Conservation (phyloP, 768 basidiomycete genomes). For the Scleroderma bovista region DNA sequence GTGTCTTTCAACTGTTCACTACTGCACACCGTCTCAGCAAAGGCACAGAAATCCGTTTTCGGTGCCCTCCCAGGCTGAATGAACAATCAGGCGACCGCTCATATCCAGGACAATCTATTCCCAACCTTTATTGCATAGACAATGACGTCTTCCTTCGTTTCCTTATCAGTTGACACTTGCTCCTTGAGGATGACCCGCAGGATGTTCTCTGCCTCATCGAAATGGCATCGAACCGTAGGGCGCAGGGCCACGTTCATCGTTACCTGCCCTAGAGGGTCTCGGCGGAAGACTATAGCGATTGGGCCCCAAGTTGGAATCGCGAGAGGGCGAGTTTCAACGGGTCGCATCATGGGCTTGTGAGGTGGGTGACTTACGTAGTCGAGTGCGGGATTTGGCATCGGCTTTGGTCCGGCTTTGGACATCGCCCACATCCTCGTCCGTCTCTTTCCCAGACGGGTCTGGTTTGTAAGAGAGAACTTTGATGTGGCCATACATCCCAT, state of each 20-base stretch:
- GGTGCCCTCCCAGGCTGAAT: slow-evolving; percentile 34
- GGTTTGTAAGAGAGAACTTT: slow-evolving; percentile 46
- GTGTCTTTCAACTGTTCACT: slow-evolving; percentile 26
- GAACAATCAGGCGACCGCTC: neutral
- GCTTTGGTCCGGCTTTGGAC: slow-evolving; percentile 4
- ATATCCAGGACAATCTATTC: neutral
- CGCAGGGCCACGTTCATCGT: slow-evolving; percentile 60
- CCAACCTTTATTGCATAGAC: slow-evolving; percentile 63
- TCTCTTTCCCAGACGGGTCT: slow-evolving; percentile 19
- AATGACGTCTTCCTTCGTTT: slow-evolving; percentile 38
- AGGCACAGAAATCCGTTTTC: slow-evolving; percentile 50
- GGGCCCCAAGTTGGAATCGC: neutral
- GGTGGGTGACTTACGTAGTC: slow-evolving; percentile 27
- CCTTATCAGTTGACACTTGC: slow-evolving; percentile 24
- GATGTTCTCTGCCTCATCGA: slow-evolving; percentile 48
- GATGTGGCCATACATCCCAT: slow-evolving; percentile 55
- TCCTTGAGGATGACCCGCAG: slow-evolving; percentile 55
- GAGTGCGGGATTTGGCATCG: slow-evolving; percentile 16
- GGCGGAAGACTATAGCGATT: slow-evolving; percentile 50
- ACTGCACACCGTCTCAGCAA: slow-evolving; percentile 41
- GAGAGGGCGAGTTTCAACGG: slow-evolving; percentile 10
- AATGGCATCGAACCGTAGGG: slow-evolving; percentile 52
- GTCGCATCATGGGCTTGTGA: slow-evolving; percentile 14
- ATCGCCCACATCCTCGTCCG: slow-evolving; percentile 21
- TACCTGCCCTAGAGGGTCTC: slow-evolving; percentile 65